Conservation (phyloP, 192 early-diverging fungal species). For the Anaeromyces robustus region DNA sequence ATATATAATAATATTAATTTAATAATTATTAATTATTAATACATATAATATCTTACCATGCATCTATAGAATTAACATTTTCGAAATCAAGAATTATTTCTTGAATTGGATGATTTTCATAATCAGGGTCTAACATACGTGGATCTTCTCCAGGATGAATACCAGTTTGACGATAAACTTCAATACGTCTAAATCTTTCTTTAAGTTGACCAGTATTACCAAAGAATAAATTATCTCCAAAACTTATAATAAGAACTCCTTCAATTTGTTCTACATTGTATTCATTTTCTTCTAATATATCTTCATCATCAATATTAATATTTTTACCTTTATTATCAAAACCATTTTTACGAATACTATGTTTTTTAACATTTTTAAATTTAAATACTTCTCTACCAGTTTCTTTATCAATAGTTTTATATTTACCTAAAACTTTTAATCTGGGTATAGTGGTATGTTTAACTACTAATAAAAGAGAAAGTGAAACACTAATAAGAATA, state of each 20-base stretch:
- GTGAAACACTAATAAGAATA: conserved; percentile 73
- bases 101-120: conserved; percentile 8
- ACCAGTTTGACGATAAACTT: conserved; percentile 83
- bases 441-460: conserved; percentile 77
- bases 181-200: conserved; percentile 81
- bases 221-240: conserved; percentile 92
- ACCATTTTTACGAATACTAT: neutral
- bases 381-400: neutral
- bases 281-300: neutral
- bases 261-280: conserved; percentile 58
- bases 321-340: conserved; percentile 3
- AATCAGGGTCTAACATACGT: conserved; percentile 4
- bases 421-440: conserved; percentile 54
- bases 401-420: neutral
- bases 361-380: neutral
- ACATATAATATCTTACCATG: conserved; percentile 34
- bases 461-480: conserved; percentile 79
- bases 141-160: conserved; percentile 90
- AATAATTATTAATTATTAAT: no score
- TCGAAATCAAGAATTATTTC: conserved; percentile 85
- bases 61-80: conserved; percentile 78
- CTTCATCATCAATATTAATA: neutral
- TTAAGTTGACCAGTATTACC: conserved; percentile 94
- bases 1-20: no score
- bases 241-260: conserved; percentile 70